A percentile compares a stretch with the other conserved stretches of the same genome.
phyloP scores from a whole-genome alignment of 345 rosid species.

The Reutealis trisperma region DNA sequence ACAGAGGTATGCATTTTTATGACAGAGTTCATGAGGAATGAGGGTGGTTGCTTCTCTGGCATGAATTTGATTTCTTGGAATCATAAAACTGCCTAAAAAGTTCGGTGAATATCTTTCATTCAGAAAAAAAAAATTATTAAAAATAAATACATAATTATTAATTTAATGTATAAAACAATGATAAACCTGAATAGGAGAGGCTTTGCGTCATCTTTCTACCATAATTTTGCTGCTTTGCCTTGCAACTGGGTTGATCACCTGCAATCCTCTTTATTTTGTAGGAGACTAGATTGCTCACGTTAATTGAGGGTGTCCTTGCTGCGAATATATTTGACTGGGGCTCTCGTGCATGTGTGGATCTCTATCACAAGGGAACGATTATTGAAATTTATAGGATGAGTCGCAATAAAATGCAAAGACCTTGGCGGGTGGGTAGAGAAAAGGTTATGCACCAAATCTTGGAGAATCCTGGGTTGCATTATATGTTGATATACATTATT shows the following conservation, averaged over 20 bases:
- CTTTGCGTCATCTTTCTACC: neutral
- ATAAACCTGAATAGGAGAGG: neutral
- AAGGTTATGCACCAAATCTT: neutral
- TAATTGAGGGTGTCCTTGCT: slow-evolving; percentile 96
- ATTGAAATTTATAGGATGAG: slow-evolving; percentile 99
- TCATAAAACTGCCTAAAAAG: neutral
- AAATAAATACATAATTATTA: neutral
- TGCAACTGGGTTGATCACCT: neutral
- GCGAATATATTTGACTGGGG: slow-evolving; percentile 99
- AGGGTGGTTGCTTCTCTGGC: neutral
- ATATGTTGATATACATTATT: neutral
- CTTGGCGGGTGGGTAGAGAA: slow-evolving; percentile 75
- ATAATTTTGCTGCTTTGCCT: neutral
- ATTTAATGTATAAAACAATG: neutral
- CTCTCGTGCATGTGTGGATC: slow-evolving; percentile 97
- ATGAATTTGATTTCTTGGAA: neutral
- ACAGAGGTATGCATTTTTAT: slow-evolving; percentile 58
- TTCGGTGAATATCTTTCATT: neutral
- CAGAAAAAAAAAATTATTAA: no score
- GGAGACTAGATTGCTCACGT: slow-evolving; percentile 88
- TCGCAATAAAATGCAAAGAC: slow-evolving; percentile 97
- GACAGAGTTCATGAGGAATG: neutral
- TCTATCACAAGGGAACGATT: slow-evolving; percentile 96
- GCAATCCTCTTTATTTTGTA: slow-evolving; percentile 33
- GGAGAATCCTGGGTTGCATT: slow-evolving; percentile 1